phyloP scores from a whole-genome alignment of 768 basidiomycete species.

The Rhodosporidiobolus odoratus region DNA sequence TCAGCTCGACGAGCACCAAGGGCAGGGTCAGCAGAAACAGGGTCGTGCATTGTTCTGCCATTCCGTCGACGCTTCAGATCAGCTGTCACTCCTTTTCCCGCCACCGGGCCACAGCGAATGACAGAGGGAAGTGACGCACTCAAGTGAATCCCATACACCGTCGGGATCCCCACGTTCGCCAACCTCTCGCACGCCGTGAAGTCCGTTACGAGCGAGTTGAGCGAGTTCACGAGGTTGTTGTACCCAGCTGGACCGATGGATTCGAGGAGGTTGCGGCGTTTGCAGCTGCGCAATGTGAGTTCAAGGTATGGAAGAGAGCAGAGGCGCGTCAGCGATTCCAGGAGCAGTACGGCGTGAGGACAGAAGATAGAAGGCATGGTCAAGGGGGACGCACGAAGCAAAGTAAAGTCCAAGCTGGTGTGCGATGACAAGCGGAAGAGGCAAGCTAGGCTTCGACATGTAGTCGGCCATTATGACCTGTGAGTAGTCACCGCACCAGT shows the following conservation, averaged over 20 bases:
- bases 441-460: conserved; percentile 55
- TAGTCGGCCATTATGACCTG: conserved; percentile 24
- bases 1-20: conserved; percentile 64
- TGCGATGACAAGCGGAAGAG: conserved; percentile 70
- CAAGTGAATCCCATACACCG: conserved; percentile 63
- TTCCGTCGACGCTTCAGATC: background rate
- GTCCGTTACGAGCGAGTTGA: conserved; percentile 19
- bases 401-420: conserved; percentile 39
- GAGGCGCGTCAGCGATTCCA: too few relatives aligned
- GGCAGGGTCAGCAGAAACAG: conserved; percentile 87
- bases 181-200: conserved; percentile 19
- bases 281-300: background rate
- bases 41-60: conserved; percentile 67
- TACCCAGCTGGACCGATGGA: conserved; percentile 73
- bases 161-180: conserved; percentile 6
- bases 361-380: background rate
- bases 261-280: background rate
- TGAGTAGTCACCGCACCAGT: background rate
- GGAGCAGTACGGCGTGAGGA: background rate
- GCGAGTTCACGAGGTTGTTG: background rate
- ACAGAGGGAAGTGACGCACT: conserved; percentile 3
- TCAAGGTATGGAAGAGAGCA: background rate
- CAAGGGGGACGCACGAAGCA: conserved; percentile 51
- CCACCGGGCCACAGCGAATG: too few relatives aligned
- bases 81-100: background rate